phyloP scores from a whole-genome alignment of 2,329 filamentous ascomycete species.

The Fonsecaea monophora region DNA sequence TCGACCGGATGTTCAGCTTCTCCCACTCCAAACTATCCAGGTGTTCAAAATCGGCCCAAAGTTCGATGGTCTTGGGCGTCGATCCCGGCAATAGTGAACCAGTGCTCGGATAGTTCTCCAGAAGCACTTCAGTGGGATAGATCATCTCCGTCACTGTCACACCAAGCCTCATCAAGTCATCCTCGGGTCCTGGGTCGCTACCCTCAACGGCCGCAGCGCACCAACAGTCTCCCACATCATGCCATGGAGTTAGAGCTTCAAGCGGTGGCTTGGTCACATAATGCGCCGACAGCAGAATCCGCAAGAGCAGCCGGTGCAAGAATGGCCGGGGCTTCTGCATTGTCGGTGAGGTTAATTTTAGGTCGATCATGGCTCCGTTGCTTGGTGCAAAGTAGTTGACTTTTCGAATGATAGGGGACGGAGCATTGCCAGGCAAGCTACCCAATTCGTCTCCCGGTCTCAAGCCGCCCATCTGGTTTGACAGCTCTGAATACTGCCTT shows the following conservation, averaged over 20 bases:
- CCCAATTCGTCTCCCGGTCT: not conserved
- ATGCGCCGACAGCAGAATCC: constrained; percentile 28
- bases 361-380: constrained; percentile 71
- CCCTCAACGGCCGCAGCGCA: constrained; percentile 65
- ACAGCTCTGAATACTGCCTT: constrained; percentile 34
- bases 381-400: constrained; percentile 77
- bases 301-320: constrained; percentile 37
- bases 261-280: constrained; percentile 48
- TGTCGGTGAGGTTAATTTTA: constrained; percentile 64
- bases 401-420: constrained; percentile 42
- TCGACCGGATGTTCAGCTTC: constrained; percentile 30
- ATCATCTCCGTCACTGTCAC: constrained; percentile 55
- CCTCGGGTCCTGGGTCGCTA: constrained; percentile 34
- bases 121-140: constrained; percentile 70
- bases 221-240: constrained; percentile 86
- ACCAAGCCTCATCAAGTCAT: constrained; percentile 50
- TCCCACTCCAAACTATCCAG: constrained; percentile 35
- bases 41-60: constrained; percentile 69
- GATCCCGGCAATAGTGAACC: constrained; percentile 66
- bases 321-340: constrained; percentile 45
- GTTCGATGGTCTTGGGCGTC: constrained; percentile 72
- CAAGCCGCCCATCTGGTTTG: constrained; percentile 26
- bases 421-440: constrained; percentile 25
- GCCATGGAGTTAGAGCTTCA: constrained; percentile 72
- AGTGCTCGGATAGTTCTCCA: constrained; percentile 72